Percentiles rank a stretch among this genome's conserved stretches.
phyloP scores from a whole-genome alignment of 2,329 filamentous ascomycete species.

The Cercospora sesami region DNA sequence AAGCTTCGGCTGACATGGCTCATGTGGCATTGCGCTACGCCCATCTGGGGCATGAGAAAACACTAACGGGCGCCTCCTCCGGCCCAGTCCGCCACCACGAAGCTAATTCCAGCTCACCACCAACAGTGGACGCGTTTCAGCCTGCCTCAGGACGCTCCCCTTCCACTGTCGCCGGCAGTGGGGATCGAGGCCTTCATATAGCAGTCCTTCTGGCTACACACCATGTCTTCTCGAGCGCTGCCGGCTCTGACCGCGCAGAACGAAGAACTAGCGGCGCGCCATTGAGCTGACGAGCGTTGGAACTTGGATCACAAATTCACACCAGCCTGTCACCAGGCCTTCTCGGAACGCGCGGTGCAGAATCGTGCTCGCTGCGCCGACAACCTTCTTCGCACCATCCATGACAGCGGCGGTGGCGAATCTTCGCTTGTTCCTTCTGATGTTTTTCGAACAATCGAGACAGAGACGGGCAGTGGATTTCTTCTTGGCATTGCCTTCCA shows the following conservation, averaged over 20 bases:
- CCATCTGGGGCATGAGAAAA: not conserved
- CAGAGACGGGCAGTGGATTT: not conserved
- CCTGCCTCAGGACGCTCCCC: not conserved
- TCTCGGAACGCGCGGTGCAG: not conserved
- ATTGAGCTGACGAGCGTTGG: not conserved
- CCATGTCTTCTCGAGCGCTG: not conserved
- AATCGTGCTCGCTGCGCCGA: not conserved
- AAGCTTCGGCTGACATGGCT: constrained; percentile 5
- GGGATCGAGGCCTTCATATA: not conserved
- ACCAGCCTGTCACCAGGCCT: not conserved
- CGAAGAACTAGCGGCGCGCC: not conserved
- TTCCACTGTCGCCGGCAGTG: not conserved
- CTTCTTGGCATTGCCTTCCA: not conserved
- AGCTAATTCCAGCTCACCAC: not conserved
- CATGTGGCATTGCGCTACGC: not conserved
- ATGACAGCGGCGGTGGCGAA: not conserved
- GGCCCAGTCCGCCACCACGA: not conserved
- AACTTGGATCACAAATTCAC: not conserved
- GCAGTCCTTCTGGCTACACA: not conserved
- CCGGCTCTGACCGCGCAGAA: not conserved
- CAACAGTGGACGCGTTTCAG: not conserved
- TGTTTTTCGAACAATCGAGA: not conserved
- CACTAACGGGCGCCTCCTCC: not conserved
- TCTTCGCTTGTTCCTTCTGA: not conserved
- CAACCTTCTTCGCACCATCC: not conserved